phyloP scores from a whole-genome alignment of 306 rosid species.

The Pyrus pyrifolia region DNA sequence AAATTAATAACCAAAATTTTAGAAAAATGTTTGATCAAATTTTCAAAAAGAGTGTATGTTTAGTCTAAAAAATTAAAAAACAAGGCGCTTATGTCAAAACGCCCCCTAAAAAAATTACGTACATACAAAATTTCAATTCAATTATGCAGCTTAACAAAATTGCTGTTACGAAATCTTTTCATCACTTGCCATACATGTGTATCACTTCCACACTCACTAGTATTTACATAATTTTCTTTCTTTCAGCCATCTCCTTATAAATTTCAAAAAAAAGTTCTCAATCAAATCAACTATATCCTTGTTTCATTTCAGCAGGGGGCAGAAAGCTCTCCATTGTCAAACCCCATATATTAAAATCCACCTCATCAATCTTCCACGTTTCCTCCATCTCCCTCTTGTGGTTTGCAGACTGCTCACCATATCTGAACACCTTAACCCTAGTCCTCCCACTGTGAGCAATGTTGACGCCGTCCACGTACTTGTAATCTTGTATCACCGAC shows the following conservation, averaged over 20 bases:
- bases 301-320: constrained; percentile 40
- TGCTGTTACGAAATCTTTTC: not conserved
- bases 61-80: too few species aligned
- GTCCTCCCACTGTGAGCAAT: constrained; percentile 85
- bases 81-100: too few species aligned
- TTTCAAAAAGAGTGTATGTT: too few species aligned
- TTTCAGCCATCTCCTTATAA: not conserved
- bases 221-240: not conserved
- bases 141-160: not conserved
- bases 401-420: constrained; percentile 71
- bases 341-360: constrained; percentile 68
- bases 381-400: constrained; percentile 85
- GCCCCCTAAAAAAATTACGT: not conserved
- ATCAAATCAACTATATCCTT: not conserved
- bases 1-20: too few species aligned
- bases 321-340: constrained; percentile 58
- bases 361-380: constrained; percentile 80
- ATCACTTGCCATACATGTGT: not conserved
- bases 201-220: not conserved
- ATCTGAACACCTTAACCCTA: constrained; percentile 53
- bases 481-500: constrained; percentile 66
- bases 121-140: not conserved
- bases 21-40: too few species aligned
- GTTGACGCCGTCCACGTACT: constrained; percentile 69
- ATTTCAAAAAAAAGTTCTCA: not conserved